Conservation (phyloP, 371 early-diverging fungal genomes). For the Apophysomyces ossiformis region DNA sequence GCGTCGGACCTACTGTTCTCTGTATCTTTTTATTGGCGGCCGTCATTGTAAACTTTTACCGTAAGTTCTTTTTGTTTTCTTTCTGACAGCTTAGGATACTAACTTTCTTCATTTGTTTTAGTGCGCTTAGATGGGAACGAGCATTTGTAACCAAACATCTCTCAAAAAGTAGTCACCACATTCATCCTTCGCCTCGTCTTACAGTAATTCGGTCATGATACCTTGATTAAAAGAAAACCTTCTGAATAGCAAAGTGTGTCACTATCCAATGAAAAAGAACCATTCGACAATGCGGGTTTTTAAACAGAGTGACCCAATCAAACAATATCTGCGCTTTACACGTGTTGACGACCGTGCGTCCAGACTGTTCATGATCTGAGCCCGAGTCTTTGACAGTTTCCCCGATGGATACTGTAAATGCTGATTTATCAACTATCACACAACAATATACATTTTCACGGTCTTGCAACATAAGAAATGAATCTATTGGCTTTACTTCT, state of each 20-base stretch:
- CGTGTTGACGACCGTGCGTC: constrained; percentile 6
- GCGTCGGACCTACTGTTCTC: constrained; percentile 57
- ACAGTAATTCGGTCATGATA: constrained; percentile 11
- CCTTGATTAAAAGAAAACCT: background rate
- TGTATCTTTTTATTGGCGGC: constrained; percentile 65
- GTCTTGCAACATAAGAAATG: no score
- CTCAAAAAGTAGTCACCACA: constrained; percentile 5
- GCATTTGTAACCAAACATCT: background rate
- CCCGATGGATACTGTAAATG: no score
- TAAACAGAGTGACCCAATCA: background rate
- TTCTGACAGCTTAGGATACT: background rate
- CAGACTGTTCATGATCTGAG: no score
- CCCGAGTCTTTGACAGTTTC: no score
- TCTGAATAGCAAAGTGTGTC: background rate
- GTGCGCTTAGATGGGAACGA: background rate
- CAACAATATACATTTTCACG: no score
- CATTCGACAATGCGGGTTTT: background rate
- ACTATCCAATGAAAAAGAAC: background rate
- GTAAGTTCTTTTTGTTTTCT: constrained; percentile 56
- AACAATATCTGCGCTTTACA: background rate
- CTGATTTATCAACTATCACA: no score
- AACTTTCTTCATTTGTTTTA: background rate
- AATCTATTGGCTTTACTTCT: no score
- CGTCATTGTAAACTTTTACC: constrained; percentile 83
- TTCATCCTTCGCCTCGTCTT: background rate